A percentile compares a stretch with the other conserved stretches of the same genome.
These are phyloP conservation scores for Naganishia randhawae DNA, from an alignment of 768 basidiomycete genomes.

Conservation along the genomic window DNA sequence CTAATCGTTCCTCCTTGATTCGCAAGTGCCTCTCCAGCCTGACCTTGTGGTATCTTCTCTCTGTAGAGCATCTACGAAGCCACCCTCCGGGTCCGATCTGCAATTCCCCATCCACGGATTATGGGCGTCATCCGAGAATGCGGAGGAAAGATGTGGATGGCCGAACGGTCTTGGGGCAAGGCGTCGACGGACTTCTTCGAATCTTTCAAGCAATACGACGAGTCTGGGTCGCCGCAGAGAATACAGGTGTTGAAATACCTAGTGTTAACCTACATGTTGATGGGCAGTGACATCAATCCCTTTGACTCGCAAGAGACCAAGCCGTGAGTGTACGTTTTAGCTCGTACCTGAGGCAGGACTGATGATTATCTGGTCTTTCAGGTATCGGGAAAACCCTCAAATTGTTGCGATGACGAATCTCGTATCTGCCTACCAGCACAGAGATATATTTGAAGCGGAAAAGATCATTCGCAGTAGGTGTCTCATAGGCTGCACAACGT, in stretches of 20 bases:
- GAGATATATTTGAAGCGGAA: constrained; percentile 96
- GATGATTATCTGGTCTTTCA: constrained; percentile 42
- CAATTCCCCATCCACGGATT: constrained; percentile 95
- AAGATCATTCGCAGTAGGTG: constrained; percentile 80
- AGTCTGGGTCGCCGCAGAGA: constrained; percentile 90
- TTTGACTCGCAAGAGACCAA: constrained; percentile 99
- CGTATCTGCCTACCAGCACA: constrained; percentile 91
- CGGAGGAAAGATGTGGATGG: constrained; percentile 99
- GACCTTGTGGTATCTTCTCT: constrained; percentile 15
- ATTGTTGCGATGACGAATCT: constrained; percentile 98
- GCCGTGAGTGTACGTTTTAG: constrained; percentile 59
- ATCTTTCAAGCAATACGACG: constrained; percentile 97
- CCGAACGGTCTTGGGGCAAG: constrained; percentile 92
- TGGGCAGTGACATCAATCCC: constrained; percentile 96
- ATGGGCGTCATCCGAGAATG: constrained; percentile 99
- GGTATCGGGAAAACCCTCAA: constrained; percentile 91
- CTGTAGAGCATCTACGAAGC: constrained; percentile 93
- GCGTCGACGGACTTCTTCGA: constrained; percentile 99
- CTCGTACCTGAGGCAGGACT: neutral
- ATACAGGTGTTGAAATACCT: constrained; percentile 98
- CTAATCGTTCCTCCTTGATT: neutral
- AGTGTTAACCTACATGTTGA: constrained; percentile 95
- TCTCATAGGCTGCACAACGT: constrained; percentile 8
- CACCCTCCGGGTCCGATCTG: constrained; percentile 82
- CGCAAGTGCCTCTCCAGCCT: neutral